Evolutionary conservation across 192 early-diverging fungal species (phyloP).

Genomic region (Coemansia sp.): DNA sequence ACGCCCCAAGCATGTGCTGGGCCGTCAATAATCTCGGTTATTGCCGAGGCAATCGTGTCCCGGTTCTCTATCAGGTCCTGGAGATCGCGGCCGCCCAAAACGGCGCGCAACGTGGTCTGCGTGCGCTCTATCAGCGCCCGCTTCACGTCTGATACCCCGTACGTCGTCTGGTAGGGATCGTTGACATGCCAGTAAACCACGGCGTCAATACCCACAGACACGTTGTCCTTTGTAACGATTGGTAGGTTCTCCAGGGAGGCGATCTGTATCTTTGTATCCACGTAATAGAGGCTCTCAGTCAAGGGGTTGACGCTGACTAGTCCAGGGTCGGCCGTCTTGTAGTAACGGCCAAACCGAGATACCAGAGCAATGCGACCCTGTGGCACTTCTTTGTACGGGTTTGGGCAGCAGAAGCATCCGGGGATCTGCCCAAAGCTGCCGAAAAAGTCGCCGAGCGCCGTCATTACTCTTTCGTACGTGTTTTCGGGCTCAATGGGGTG

Average conservation of each 20-base stretch:
- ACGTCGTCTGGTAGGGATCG: constrained; percentile 80
- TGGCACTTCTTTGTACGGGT: constrained; percentile 49
- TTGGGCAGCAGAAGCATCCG: constrained; percentile 53
- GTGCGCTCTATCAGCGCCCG: constrained; percentile 85
- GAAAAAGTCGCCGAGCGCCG: constrained; percentile 33
- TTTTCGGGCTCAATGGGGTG: constrained; percentile 18
- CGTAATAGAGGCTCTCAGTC: constrained; percentile 41
- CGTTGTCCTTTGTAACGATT: constrained; percentile 93
- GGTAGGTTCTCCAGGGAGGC: constrained; percentile 66
- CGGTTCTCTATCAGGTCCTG: constrained; percentile 93
- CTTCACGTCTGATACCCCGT: constrained; percentile 81
- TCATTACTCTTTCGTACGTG: constrained; percentile 41
- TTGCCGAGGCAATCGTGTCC: constrained; percentile 83
- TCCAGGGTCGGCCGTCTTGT: constrained; percentile 63
- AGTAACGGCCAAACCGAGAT: constrained; percentile 57
- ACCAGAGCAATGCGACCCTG: constrained; percentile 56
- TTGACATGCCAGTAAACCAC: constrained; percentile 86
- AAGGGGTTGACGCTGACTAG: constrained; percentile 58
- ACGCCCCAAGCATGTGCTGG: constrained; percentile 84
- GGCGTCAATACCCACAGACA: constrained; percentile 80
- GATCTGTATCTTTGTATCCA: constrained; percentile 71
- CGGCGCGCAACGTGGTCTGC: constrained; percentile 87
- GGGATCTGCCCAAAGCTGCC: constrained; percentile 56
- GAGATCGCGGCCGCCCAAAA: constrained; percentile 78
- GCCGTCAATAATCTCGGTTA: constrained; percentile 79